Percentiles rank a stretch among this genome's conserved stretches.
Conservation (phyloP, 23 red algal species). For the Cyanidiococcus yangmingshanensis region DNA sequence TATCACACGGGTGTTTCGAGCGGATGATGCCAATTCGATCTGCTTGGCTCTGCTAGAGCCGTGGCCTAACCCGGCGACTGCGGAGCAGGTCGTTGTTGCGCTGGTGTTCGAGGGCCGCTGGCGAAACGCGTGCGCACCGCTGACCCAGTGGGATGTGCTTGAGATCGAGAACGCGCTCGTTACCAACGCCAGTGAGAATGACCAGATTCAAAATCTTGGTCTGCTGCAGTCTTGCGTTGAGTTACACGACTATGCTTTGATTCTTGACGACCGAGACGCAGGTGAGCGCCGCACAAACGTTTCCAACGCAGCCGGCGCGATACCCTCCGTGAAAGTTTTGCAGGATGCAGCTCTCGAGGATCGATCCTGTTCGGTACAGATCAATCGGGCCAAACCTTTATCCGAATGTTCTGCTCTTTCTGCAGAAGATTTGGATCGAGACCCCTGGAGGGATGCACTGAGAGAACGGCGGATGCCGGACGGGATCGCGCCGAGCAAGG, state of each 20-base stretch:
- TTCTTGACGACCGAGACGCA: background rate
- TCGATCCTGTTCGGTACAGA: background rate
- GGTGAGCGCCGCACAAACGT: background rate
- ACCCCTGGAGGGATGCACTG: background rate
- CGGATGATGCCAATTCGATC: background rate
- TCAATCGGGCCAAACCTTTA: background rate
- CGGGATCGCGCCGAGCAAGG: too few species aligned
- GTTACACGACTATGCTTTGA: background rate
- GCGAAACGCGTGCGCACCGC: background rate
- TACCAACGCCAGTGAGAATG: background rate
- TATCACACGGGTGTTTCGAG: background rate
- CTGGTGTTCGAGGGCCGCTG: background rate
- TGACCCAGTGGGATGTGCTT: background rate
- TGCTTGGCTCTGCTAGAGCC: background rate
- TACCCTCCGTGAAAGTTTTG: background rate
- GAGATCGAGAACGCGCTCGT: background rate
- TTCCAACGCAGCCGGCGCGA: background rate
- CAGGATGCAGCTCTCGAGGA: background rate
- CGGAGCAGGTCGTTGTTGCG: background rate
- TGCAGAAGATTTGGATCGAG: background rate
- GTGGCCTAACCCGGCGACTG: background rate
- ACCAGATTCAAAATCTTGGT: background rate
- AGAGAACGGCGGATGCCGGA: background rate
- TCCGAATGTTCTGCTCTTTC: too few species aligned
- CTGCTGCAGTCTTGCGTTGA: background rate